Percentiles rank a stretch among this genome's conserved stretches.
phyloP scores from a whole-genome alignment of 2,329 filamentous ascomycete genomes.

The Alternaria hordeiaustralica region DNA sequence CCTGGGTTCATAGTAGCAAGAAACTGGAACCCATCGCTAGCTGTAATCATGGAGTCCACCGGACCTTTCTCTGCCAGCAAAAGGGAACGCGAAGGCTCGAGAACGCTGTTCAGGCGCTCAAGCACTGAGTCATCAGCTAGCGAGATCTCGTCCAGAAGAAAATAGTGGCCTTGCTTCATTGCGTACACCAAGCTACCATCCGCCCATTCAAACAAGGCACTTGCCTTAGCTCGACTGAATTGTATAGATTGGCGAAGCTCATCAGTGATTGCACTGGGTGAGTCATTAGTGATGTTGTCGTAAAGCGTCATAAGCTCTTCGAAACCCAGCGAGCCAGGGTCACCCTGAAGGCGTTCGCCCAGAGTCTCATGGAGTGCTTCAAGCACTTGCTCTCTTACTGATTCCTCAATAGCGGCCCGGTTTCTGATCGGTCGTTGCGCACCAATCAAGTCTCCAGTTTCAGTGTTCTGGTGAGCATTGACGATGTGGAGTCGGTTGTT shows the following conservation, averaged over 20 bases:
- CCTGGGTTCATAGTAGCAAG: constrained; percentile 99
- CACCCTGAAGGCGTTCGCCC: constrained; percentile 6
- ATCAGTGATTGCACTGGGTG: constrained; percentile 55
- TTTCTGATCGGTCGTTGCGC: constrained; percentile 93
- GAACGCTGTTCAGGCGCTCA: constrained; percentile 93
- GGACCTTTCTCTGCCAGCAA: constrained; percentile 93
- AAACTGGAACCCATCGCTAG: constrained; percentile 85
- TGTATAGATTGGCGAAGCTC: constrained; percentile 51
- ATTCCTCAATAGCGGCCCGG: constrained; percentile 72
- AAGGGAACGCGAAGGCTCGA: constrained; percentile 85
- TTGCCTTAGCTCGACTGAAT: constrained; percentile 66
- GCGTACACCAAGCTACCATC: constrained; percentile 93
- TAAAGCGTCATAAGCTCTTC: constrained; percentile 65
- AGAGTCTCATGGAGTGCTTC: constrained; percentile 33
- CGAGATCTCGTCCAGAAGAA: constrained; percentile 96
- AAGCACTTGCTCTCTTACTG: constrained; percentile 68
- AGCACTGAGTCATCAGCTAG: constrained; percentile 96
- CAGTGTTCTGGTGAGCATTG: constrained; percentile 97
- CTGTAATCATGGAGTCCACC: constrained; percentile 79
- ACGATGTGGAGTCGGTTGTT: constrained; percentile 81
- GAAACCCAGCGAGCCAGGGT: constrained; percentile 30
- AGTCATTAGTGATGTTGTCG: constrained; percentile 57
- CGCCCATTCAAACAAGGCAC: constrained; percentile 93
- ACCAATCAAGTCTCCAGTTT: constrained; percentile 96
- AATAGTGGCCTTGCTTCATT: constrained; percentile 89